phyloP scores from a whole-genome alignment of 2,329 filamentous ascomycete species.

The Aspergillus sp. region DNA sequence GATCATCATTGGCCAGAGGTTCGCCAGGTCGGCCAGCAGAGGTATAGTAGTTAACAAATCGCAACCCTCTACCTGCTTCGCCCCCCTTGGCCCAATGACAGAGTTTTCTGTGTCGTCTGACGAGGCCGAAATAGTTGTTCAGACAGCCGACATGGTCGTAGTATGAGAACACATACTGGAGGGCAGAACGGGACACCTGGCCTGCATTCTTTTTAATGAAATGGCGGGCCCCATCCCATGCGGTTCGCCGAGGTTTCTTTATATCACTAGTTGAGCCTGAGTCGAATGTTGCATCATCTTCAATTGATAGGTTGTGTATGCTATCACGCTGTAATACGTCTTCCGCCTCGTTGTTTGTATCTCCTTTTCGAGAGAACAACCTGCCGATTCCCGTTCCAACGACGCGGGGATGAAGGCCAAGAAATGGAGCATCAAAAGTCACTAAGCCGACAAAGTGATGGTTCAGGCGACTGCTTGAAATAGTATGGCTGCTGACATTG shows the following conservation, averaged over 20 bases:
- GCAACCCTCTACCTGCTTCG: slow-evolving; percentile 46
- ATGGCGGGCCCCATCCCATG: slow-evolving; percentile 13
- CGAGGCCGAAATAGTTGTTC: slow-evolving; percentile 74
- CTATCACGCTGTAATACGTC: no score
- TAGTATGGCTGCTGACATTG: no score
- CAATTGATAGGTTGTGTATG: neutral
- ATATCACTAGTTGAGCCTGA: slow-evolving; percentile 11
- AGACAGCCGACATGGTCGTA: slow-evolving; percentile 58
- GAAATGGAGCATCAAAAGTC: slow-evolving; percentile 77
- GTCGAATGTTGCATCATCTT: neutral
- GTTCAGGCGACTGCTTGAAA: no score
- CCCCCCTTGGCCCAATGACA: slow-evolving; percentile 64
- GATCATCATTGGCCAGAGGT: no score
- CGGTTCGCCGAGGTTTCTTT: slow-evolving; percentile 3
- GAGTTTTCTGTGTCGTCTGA: slow-evolving; percentile 62
- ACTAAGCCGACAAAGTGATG: no score
- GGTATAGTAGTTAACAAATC: no score
- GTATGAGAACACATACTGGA: slow-evolving; percentile 14
- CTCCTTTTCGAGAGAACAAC: slow-evolving; percentile 59
- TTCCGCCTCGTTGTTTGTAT: neutral
- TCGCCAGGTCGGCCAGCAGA: no score
- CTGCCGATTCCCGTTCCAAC: slow-evolving; percentile 80
- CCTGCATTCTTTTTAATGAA: slow-evolving; percentile 15
- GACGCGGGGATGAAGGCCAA: slow-evolving; percentile 87
- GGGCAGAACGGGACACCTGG: neutral